phyloP scores from a whole-genome alignment of 805 yeast species.

The Ogataea degrootiae region DNA sequence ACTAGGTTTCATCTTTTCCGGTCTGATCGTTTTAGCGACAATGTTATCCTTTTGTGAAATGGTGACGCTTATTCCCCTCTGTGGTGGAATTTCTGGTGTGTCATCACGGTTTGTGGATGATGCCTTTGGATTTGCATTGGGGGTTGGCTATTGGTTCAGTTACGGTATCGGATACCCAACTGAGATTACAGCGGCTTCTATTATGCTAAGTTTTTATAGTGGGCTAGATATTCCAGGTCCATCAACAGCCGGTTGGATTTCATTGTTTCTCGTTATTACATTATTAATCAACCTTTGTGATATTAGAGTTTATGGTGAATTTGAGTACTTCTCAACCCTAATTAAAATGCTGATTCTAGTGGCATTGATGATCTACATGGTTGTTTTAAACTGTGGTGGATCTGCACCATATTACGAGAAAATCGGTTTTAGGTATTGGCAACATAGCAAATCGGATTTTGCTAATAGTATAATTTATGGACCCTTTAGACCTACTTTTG shows the following conservation, averaged over 20 bases:
- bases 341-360: conserved; percentile 51
- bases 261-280: conserved; percentile 48
- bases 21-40: conserved; percentile 60
- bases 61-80: conserved; percentile 74
- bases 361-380: conserved; percentile 56
- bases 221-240: conserved; percentile 45
- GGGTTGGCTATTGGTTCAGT: conserved; percentile 70
- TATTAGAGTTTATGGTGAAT: conserved; percentile 69
- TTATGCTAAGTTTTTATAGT: conserved; percentile 67
- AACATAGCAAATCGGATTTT: conserved; percentile 43
- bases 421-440: conserved; percentile 74
- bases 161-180: conserved; percentile 72
- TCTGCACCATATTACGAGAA: conserved; percentile 37
- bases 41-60: conserved; percentile 76
- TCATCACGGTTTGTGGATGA: conserved; percentile 74
- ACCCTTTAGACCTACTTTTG: conserved; percentile 68
- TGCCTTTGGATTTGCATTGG: conserved; percentile 70
- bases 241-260: conserved; percentile 63
- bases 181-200: conserved; percentile 75
- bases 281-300: conserved; percentile 55
- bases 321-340: conserved; percentile 60
- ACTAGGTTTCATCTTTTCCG: conserved; percentile 61
- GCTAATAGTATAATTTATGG: conserved; percentile 55
- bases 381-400: conserved; percentile 59
- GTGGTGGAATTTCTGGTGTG: conserved; percentile 72